Conservation (phyloP, 2,329 filamentous ascomycete genomes). For the Cryphonectria nitschkei region DNA sequence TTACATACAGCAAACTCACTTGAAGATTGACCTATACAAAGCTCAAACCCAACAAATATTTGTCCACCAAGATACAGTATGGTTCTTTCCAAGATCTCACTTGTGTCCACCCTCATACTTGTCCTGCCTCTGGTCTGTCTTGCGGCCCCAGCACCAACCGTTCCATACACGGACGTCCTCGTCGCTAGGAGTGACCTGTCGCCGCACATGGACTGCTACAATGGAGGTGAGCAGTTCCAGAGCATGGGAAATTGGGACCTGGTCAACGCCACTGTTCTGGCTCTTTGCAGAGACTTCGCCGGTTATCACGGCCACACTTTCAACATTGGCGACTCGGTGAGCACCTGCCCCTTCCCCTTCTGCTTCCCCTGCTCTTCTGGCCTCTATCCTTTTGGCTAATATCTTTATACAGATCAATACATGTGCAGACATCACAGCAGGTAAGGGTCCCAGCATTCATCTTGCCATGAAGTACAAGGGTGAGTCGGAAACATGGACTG, state of each 20-base stretch:
- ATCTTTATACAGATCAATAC: neutral
- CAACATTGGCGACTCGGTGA: neutral
- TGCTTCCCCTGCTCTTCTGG: too few species aligned
- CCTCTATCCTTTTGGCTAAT: neutral
- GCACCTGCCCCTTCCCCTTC: neutral
- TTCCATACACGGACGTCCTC: neutral
- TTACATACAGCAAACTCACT: neutral
- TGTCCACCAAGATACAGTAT: neutral
- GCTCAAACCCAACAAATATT: neutral
- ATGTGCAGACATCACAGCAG: neutral
- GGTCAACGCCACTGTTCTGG: conserved; percentile 8
- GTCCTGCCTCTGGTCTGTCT: neutral
- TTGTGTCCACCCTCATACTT: neutral
- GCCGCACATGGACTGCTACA: conserved; percentile 11
- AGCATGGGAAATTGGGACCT: conserved; percentile 1
- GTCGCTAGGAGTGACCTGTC: neutral
- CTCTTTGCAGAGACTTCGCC: neutral
- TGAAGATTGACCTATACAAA: neutral
- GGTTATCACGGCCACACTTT: conserved; percentile 11
- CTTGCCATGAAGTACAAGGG: conserved; percentile 18
- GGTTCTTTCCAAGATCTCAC: neutral
- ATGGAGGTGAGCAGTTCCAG: neutral
- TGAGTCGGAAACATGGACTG: neutral
- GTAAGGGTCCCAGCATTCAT: conserved; percentile 9
- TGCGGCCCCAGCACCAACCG: neutral